phyloP scores from a whole-genome alignment of 2,329 filamentous ascomycete species.

The Cladosporium austrohemisphaericum region DNA sequence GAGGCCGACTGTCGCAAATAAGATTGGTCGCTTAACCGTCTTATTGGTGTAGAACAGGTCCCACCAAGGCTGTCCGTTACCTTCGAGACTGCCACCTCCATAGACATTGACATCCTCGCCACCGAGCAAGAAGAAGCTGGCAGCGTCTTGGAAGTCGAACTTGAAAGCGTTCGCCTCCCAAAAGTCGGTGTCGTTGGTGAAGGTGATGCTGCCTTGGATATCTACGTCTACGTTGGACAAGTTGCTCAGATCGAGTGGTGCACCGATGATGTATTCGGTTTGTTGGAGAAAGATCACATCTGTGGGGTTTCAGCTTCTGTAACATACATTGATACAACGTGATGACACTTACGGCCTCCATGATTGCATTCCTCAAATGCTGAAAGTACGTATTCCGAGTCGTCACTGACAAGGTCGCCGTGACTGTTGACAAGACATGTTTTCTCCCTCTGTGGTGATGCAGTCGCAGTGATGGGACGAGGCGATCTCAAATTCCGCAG shows the following conservation, averaged over 20 bases:
- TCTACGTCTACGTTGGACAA: slow-evolving; percentile 61
- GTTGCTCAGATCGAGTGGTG: slow-evolving; percentile 61
- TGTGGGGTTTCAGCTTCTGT: background rate
- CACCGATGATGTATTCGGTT: slow-evolving; percentile 56
- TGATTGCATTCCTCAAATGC: slow-evolving; percentile 58
- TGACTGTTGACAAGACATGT: slow-evolving; percentile 34
- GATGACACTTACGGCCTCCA: slow-evolving; percentile 44
- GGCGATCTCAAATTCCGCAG: slow-evolving; percentile 1
- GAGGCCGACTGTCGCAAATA: slow-evolving; percentile 56
- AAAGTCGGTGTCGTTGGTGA: slow-evolving; percentile 65
- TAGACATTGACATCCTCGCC: slow-evolving; percentile 66
- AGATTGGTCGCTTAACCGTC: slow-evolving; percentile 56
- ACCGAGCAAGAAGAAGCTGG: slow-evolving; percentile 64
- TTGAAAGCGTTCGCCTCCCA: slow-evolving; percentile 64
- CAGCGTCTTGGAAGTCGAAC: slow-evolving; percentile 63
- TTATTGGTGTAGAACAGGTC: slow-evolving; percentile 56
- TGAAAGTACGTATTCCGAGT: slow-evolving; percentile 47
- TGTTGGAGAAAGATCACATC: slow-evolving; percentile 53
- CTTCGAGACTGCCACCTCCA: slow-evolving; percentile 60
- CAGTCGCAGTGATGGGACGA: background rate
- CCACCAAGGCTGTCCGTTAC: slow-evolving; percentile 64
- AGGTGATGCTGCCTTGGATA: slow-evolving; percentile 58
- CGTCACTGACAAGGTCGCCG: slow-evolving; percentile 41
- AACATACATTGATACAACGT: background rate
- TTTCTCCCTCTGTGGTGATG: slow-evolving; percentile 33